These are phyloP conservation scores for Penicillium salamii DNA, from an alignment of 495 filamentous ascomycete genomes.

Conservation along the genomic window DNA sequence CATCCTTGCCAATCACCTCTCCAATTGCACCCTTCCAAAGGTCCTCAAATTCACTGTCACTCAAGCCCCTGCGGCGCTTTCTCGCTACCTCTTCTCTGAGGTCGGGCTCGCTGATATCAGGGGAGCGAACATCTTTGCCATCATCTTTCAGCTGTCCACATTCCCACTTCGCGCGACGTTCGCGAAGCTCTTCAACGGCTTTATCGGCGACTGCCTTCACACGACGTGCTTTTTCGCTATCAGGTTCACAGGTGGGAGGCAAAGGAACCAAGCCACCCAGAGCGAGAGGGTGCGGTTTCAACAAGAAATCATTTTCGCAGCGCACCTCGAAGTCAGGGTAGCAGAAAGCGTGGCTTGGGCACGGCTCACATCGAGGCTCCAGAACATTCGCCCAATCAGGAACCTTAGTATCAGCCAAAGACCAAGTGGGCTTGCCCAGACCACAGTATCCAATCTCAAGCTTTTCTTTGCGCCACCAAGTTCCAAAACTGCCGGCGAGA, in stretches of 20 bases:
- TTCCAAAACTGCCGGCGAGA: conserved; percentile 66
- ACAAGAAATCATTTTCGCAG: conserved; percentile 85
- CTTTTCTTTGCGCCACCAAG: conserved; percentile 92
- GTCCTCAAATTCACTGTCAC: conserved; percentile 85
- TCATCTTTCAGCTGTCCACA: conserved; percentile 74
- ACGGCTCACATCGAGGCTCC: conserved; percentile 85
- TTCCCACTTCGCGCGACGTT: conserved; percentile 83
- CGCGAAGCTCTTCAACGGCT: conserved; percentile 82
- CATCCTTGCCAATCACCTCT: conserved; percentile 77
- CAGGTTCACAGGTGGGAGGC: conserved; percentile 90
- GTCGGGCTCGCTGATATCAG: conserved; percentile 69
- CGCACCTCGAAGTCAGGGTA: conserved; percentile 69
- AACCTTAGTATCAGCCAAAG: conserved; percentile 49
- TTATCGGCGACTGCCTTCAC: conserved; percentile 85
- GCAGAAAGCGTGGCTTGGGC: conserved; percentile 88
- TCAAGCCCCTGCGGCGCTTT: conserved; percentile 75
- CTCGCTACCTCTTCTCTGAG: conserved; percentile 71
- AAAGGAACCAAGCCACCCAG: conserved; percentile 79
- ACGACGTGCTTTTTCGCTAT: conserved; percentile 84
- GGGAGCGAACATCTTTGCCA: conserved; percentile 54
- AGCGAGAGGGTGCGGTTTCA: conserved; percentile 79
- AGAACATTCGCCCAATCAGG: conserved; percentile 66
- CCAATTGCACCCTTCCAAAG: conserved; percentile 85
- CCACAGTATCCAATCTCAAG: conserved; percentile 92
- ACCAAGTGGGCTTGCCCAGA: conserved; percentile 64